Evolutionary conservation across 495 filamentous ascomycete genomes (phyloP).

Genomic region (Sordaria brevicollis): DNA sequence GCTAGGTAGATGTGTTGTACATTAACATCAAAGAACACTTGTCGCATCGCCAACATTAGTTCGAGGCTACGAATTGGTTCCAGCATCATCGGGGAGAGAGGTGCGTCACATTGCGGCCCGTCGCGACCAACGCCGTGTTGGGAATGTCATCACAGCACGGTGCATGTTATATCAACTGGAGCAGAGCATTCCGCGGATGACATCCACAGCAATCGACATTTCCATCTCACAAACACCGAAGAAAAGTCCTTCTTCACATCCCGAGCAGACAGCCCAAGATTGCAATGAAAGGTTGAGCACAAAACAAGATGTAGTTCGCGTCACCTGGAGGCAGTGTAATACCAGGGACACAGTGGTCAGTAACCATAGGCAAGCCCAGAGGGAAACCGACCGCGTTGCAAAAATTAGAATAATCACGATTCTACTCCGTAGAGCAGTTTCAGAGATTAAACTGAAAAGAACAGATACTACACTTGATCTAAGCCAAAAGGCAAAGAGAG

Average conservation of each 20-base stretch:
- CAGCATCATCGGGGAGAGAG: not conserved
- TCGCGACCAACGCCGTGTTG: not conserved
- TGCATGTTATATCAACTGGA: not conserved
- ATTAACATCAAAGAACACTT: not conserved
- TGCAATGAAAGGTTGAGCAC: slow-evolving; percentile 33
- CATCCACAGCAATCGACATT: not conserved
- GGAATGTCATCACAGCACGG: not conserved
- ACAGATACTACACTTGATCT: slow-evolving; percentile 99
- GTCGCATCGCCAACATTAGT: not conserved
- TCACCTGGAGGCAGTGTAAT: slow-evolving; percentile 81
- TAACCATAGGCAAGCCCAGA: slow-evolving; percentile 70
- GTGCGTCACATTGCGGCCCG: not conserved
- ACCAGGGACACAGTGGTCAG: slow-evolving; percentile 69
- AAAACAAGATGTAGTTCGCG: slow-evolving; percentile 45
- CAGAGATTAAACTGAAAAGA: slow-evolving; percentile 96
- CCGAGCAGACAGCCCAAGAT: slow-evolving; percentile 40
- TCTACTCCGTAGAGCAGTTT: slow-evolving; percentile 57
- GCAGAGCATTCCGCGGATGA: not conserved
- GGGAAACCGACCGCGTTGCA: slow-evolving; percentile 20
- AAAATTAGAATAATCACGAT: slow-evolving; percentile 85
- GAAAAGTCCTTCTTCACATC: slow-evolving; percentile 50
- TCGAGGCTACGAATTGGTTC: not conserved
- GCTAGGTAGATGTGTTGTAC: not conserved
- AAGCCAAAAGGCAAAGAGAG: slow-evolving; percentile 59
- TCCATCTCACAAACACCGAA: not conserved